Base-by-base conservation (phyloP, 768 basidiomycete genomes). In the Postia placenta region DNA sequence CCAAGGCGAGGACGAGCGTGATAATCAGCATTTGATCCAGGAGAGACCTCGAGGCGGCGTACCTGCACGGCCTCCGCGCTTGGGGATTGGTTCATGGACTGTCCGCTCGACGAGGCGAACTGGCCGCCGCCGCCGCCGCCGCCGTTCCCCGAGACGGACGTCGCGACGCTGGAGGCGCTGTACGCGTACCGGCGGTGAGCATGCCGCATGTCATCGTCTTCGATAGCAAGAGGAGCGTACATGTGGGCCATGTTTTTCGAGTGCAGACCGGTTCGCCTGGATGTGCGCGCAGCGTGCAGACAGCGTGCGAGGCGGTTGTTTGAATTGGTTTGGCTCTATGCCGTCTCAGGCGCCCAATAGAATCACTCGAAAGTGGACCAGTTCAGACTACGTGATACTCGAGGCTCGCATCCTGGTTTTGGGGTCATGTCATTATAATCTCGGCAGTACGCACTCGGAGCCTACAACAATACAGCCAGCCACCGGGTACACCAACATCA, bases 391-490 rank as follows among this genome's bases (percentile, higher is more conserved):
- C n/a, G n/a, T n/a, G n/a, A n/a, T n/a, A n/a, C n/a, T n/a, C n/a
- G n/a, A n/a, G n/a, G n/a, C n/a, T n/a, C n/a, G n/a, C n/a, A n/a
- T n/a, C n/a, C n/a, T n/a, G n/a, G 30, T 33, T 15, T 15, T 7
- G 15, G 30, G 9, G 17, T 39, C 38, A 22, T 39, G 38, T 19
- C 15, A 33, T 33, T 33, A 33, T 15, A 15, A 33, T 33, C 30
- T 33, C 9, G 30, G 38, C 6, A 39, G 20, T 39, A 39, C 38
- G 38, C 7, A 17, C 38, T 20, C 38, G 7, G 38, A 39, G 22
- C 42, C 43, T 47, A 44, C 44, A 41, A 38, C 47, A 48, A 47
- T 46, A 53, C 50, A 48, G 37, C 44, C 25, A 47, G 52, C 45
- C 30, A 39, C n/a, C n/a, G n/a, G n/a, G n/a, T n/a, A n/a, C n/a